Base-by-base conservation (phyloP, 257 asterid genomes). In the Pogostemon cablin region DNA sequence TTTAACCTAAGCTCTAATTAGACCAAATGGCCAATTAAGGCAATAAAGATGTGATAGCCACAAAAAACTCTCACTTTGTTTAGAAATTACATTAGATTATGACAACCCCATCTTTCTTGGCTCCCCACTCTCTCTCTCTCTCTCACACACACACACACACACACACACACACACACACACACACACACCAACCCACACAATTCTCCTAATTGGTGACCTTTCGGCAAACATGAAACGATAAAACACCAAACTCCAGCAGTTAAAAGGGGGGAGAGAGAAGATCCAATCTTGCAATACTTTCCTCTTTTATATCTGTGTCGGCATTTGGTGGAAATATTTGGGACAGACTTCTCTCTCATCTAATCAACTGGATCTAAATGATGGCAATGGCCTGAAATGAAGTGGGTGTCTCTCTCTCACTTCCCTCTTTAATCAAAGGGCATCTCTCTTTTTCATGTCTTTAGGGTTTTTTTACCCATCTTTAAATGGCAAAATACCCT, bases 401-500 rank as follows among this genome's bases (percentile, higher is more conserved):
- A 67, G 74, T 69, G 67, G 63, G 32, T 78, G 71, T 72, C 75
- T 75, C 75, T 75, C 73, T 69, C 62, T 65, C 54, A 34, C 2
- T 41, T 71, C 73, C 73, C 50, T 52, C 44, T 32, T 6, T 41
- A 53, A n/a, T 42, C 48, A 17, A 2, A 25, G 55, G 39, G 56
- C 53, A 68, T 69, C 17, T 63, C 62, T 67, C 20, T 35, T 52
- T 39, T 64, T 32, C 20, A 5, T 65, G 35, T 11, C 37, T 58
- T 72, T 77, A 72, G 84, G 82, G 81, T 65, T 73, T 63, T 65
- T 12, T 58, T 56, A 67, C 63, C 70, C 67, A 68, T 52, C 90
- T 77, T 76, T 78, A 86, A 74, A 82, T 84, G 77, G 96, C 82
- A 79, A 84, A 81, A 49, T 65, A 72, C 82, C 62, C 80, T 37